Evolutionary conservation across 768 basidiomycete genomes (phyloP).

Genomic region (Tricholoma sp.): DNA sequence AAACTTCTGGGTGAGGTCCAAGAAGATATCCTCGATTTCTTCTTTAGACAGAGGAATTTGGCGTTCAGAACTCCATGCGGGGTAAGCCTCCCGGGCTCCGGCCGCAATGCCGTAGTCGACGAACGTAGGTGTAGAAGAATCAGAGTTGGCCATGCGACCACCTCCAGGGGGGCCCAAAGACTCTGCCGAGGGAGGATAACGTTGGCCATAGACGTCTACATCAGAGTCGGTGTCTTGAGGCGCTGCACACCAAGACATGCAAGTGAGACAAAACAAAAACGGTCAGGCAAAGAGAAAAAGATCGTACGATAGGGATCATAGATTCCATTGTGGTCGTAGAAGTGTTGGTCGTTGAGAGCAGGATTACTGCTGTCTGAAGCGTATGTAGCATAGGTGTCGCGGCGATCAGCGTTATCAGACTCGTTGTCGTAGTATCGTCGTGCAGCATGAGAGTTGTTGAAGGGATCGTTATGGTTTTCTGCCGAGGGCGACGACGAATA

Average conservation of each 20-base stretch:
- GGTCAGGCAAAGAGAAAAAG: slow-evolving; percentile 3
- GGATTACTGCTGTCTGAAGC: slow-evolving; percentile 67
- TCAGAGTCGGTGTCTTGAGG: slow-evolving; percentile 85
- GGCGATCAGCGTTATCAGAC: slow-evolving; percentile 63
- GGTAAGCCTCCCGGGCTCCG: slow-evolving; percentile 78
- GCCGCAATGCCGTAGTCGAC: slow-evolving; percentile 53
- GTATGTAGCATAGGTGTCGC: slow-evolving; percentile 66
- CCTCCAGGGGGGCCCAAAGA: slow-evolving; percentile 54
- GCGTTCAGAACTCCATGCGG: slow-evolving; percentile 89
- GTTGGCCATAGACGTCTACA: slow-evolving; percentile 64
- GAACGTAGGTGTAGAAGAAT: slow-evolving; percentile 71
- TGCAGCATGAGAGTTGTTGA: slow-evolving; percentile 34
- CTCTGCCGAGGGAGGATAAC: slow-evolving; percentile 71
- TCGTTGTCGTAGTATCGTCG: slow-evolving; percentile 71
- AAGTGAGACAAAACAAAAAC: slow-evolving; percentile 12
- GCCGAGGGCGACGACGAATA: slow-evolving; percentile 53
- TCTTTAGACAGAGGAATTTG: slow-evolving; percentile 98
- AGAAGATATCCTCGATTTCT: slow-evolving; percentile 97
- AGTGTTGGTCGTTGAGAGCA: slow-evolving; percentile 52
- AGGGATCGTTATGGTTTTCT: slow-evolving; percentile 65
- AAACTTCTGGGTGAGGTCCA: slow-evolving; percentile 97
- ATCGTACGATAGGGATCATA: slow-evolving; percentile 62
- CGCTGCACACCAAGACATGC: slow-evolving; percentile 35
- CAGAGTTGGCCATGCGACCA: slow-evolving; percentile 51
- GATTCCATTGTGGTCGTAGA: slow-evolving; percentile 60